A percentile compares a stretch with the other conserved stretches of the same genome.
Conservation (phyloP, 164 flowering plant species). For the Amborella trichopoda region DNA sequence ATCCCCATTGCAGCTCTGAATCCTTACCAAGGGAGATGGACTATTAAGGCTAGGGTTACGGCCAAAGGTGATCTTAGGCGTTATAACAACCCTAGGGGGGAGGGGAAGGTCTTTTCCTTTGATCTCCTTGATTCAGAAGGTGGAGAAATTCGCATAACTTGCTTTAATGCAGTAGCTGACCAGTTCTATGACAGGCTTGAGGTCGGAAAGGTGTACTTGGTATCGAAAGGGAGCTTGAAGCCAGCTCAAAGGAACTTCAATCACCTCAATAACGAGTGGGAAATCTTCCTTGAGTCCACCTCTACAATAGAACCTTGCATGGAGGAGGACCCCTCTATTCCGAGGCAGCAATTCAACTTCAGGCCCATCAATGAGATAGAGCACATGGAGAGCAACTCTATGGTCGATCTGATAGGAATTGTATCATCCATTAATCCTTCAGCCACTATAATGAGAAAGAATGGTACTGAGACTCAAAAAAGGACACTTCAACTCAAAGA, state of each 20-base stretch:
- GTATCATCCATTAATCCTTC: constrained; percentile 66
- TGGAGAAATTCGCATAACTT: constrained; percentile 88
- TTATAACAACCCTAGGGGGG: constrained; percentile 71
- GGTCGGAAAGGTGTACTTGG: constrained; percentile 65
- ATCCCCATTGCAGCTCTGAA: constrained; percentile 84
- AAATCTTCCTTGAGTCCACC: constrained; percentile 49
- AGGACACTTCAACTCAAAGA: constrained; percentile 80
- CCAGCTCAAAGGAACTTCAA: constrained; percentile 81
- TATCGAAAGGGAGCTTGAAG: constrained; percentile 66
- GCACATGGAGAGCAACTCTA: constrained; percentile 44
- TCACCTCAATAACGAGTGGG: constrained; percentile 67
- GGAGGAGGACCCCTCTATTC: constrained; percentile 71
- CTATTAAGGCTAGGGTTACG: constrained; percentile 91
- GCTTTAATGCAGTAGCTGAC: constrained; percentile 87
- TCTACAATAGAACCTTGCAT: constrained; percentile 61
- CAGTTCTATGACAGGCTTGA: constrained; percentile 74
- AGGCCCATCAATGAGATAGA: constrained; percentile 69
- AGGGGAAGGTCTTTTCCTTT: constrained; percentile 88
- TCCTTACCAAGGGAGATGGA: constrained; percentile 91
- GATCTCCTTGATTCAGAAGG: constrained; percentile 94
- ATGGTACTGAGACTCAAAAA: constrained; percentile 76
- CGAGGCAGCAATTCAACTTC: constrained; percentile 73
- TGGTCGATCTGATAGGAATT: constrained; percentile 81
- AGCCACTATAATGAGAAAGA: constrained; percentile 62
- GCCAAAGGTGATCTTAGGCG: constrained; percentile 66